Base-by-base conservation (phyloP, 345 rosid genomes). In the Dovyalis caffra region DNA sequence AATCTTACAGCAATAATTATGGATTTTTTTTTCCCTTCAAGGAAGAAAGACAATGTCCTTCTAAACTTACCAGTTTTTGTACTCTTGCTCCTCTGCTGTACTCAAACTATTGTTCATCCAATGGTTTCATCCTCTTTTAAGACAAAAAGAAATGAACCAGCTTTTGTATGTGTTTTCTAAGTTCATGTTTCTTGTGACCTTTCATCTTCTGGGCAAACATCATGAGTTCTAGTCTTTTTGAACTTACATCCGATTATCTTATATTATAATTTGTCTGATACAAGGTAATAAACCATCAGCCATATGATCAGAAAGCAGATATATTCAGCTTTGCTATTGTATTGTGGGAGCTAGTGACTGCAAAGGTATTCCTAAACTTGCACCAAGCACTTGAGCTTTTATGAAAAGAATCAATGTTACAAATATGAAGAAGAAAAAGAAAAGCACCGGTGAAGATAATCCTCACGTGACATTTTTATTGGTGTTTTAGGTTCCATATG, bases 301-400 rank as follows among this genome's bases (percentile, higher is more conserved):
- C 86, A 14, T 88, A 91, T 76, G 87, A 91, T 80, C 89, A 89
- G 81, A 89, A 86, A 78, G 97, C 92, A 32, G 93, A 91, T 66
- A 75, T 91, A 71, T 91, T 88, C 79, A 91, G 97, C 79, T 91
- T 91, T 68, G 92, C 91, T 40, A 86, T 91, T 70, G 97, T 91
- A 26, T 78, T 91, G 53, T 91, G 97, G 97, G 93, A 91, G 82
- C 84, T 89, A 43, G 73, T 91, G 70, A 91, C 97, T 40, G 92
- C 92, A 40, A 88, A 89, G 96, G 93, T 91, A 78, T 80, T 72
- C 51, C 70, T 31, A 66, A 64, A 40, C 16, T 64, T 57, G 49
- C 29, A 12, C 14, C 57, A 28, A n/a, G 12, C 31, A 20, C 28
- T 33, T 14, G 40, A 20, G 28, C 56, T 61, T 72, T 40, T 56